These are phyloP conservation scores for Penicillium sp. DNA, from an alignment of 2,329 filamentous ascomycete genomes.

Conservation along the genomic window DNA sequence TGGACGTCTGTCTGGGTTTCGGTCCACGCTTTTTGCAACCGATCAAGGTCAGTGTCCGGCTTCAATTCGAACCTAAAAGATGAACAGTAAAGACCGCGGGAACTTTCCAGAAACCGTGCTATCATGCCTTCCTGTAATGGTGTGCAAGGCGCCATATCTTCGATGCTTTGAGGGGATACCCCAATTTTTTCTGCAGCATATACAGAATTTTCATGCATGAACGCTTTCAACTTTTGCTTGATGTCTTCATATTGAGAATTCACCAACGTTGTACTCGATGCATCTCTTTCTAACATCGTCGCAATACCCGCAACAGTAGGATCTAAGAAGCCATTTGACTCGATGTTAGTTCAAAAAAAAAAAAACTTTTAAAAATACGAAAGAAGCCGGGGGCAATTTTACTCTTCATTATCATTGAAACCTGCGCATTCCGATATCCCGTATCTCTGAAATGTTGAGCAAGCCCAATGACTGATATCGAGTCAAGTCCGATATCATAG, in stretches of 20 bases:
- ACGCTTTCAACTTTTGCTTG: conserved; percentile 61
- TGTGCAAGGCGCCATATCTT: conserved; percentile 77
- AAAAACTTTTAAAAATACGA: not conserved
- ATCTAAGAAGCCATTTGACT: conserved; percentile 39
- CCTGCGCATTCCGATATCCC: conserved; percentile 59
- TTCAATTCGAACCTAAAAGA: conserved; percentile 61
- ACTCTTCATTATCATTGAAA: conserved; percentile 65
- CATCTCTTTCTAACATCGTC: conserved; percentile 18
- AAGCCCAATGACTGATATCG: conserved; percentile 74
- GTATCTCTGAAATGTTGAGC: conserved; percentile 59
- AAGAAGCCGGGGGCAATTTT: conserved; percentile 27
- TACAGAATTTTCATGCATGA: conserved; percentile 58
- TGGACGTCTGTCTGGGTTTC: conserved; percentile 51
- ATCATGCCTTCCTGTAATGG: conserved; percentile 84
- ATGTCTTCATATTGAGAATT: conserved; percentile 42
- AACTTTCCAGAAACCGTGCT: conserved; percentile 60
- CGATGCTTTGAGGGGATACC: conserved; percentile 53
- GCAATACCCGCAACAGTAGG: conserved; percentile 40
- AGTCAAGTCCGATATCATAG: conserved; percentile 84
- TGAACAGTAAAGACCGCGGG: conserved; percentile 68
- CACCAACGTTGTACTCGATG: not conserved
- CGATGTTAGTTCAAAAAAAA: not conserved
- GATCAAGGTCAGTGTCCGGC: conserved; percentile 40
- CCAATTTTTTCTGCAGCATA: conserved; percentile 52
- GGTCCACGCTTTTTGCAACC: conserved; percentile 57